A percentile compares a stretch with the other conserved stretches of the same genome.
These are phyloP conservation scores for Carex pumila DNA, from an alignment of 176 grass and related monocot genomes.

Conservation along the genomic window DNA sequence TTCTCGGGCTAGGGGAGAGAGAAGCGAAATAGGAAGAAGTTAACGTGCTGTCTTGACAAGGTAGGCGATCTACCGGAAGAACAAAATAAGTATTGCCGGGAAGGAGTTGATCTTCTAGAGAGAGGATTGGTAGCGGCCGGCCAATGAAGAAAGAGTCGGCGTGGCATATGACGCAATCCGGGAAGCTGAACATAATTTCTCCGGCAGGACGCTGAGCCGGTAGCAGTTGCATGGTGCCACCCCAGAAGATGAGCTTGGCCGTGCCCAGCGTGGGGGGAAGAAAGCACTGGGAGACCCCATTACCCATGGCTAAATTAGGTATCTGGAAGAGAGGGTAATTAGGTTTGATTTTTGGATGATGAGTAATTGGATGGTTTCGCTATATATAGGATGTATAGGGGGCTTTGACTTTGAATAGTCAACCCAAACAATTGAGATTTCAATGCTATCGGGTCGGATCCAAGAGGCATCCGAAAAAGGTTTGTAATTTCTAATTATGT, in stretches of 20 bases:
- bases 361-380: not conserved
- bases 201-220: conserved; percentile 12
- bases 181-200: conserved; percentile 51
- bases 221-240: conserved; percentile 16
- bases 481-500: not conserved
- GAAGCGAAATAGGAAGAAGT: conserved; percentile 39
- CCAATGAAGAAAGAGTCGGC: conserved; percentile 59
- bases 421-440: not conserved
- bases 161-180: conserved; percentile 36
- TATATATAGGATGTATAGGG: conserved; percentile 11
- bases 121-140: conserved; percentile 37
- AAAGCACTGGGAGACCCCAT: not conserved
- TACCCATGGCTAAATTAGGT: conserved; percentile 3
- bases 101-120: conserved; percentile 40
- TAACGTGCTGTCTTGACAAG: conserved; percentile 8
- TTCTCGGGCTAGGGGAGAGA: conserved; percentile 9
- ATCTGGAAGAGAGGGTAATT: not conserved
- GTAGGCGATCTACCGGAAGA: conserved; percentile 52
- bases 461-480: not conserved
- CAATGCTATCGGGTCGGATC: conserved; percentile 2
- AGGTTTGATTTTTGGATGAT: not conserved
- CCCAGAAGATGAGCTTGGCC: conserved; percentile 56
- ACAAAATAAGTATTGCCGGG: conserved; percentile 50
- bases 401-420: conserved; percentile 25
- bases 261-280: not conserved